phyloP scores from a whole-genome alignment of 164 flowering plant species.

The Dillenia suffruticosa region DNA sequence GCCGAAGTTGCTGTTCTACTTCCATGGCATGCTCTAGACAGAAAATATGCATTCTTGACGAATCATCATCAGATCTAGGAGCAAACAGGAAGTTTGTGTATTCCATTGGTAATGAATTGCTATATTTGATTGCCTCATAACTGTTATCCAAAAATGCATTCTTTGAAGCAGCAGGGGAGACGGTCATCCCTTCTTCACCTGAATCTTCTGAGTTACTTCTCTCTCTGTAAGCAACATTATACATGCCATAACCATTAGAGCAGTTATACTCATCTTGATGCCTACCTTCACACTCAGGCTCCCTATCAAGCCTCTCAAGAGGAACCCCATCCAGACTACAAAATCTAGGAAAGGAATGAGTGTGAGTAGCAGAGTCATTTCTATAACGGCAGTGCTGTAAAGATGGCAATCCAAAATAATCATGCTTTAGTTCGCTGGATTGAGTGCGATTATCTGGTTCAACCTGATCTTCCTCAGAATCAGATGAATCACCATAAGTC shows the following conservation, averaged over 20 bases:
- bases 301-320: constrained; percentile 10
- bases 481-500: constrained; percentile 78
- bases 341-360: constrained; percentile 11
- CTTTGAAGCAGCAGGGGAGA: constrained; percentile 9
- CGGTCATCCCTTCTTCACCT: constrained; percentile 19
- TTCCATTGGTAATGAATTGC: constrained; percentile 19
- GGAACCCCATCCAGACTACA: constrained; percentile 20
- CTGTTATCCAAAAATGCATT: constrained; percentile 13
- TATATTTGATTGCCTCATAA: constrained; percentile 19
- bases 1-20: constrained; percentile 71
- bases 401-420: constrained; percentile 17
- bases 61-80: constrained; percentile 55
- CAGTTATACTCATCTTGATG: constrained; percentile 14
- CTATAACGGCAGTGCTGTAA: constrained; percentile 12
- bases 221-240: constrained; percentile 15
- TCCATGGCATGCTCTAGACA: constrained; percentile 97
- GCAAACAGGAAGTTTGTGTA: constrained; percentile 20
- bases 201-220: constrained; percentile 20
- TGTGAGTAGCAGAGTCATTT: constrained; percentile 15
- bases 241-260: constrained; percentile 18
- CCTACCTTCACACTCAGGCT: constrained; percentile 12
- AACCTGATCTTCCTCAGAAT: constrained; percentile 70
- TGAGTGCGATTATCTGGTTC: constrained; percentile 23
- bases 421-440: constrained; percentile 13
- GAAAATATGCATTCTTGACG: constrained; percentile 79